Evolutionary conservation across 2,329 filamentous ascomycete species (phyloP).

Genomic region (Catunica adiposa): DNA sequence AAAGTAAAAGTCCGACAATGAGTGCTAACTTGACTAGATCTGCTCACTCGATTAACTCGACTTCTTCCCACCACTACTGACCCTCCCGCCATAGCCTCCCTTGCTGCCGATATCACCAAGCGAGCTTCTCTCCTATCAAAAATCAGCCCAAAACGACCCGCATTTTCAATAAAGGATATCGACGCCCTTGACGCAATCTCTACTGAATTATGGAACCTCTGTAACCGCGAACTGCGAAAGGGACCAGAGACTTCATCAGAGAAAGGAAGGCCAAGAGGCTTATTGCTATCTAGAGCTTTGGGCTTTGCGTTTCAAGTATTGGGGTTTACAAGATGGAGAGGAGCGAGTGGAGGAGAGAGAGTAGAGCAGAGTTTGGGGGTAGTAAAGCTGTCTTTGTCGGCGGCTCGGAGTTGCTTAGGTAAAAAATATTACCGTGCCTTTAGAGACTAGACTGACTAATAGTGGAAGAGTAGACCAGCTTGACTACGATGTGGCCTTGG

Average conservation of each 20-base stretch:
- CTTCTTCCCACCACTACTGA: slow-evolving; percentile 15
- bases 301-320: slow-evolving; percentile 52
- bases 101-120: slow-evolving; percentile 20
- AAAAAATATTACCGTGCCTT: slow-evolving; percentile 15
- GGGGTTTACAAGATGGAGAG: slow-evolving; percentile 32
- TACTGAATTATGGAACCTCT: slow-evolving; percentile 50
- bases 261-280: slow-evolving; percentile 18
- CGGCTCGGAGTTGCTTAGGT: slow-evolving; percentile 46
- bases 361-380: slow-evolving; percentile 34
- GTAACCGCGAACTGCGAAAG: slow-evolving; percentile 37
- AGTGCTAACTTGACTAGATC: not conserved
- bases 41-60: not conserved
- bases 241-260: slow-evolving; percentile 36
- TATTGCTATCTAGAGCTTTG: slow-evolving; percentile 26
- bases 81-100: slow-evolving; percentile 15
- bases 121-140: slow-evolving; percentile 18
- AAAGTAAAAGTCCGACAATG: not conserved
- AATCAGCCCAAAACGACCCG: slow-evolving; percentile 8
- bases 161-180: slow-evolving; percentile 3
- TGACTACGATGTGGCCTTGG: slow-evolving; percentile 40
- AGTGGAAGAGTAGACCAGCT: slow-evolving; percentile 27
- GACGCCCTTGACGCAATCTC: slow-evolving; percentile 38
- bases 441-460: not conserved
- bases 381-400: slow-evolving; percentile 50
- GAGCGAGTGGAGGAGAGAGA: slow-evolving; percentile 16